Evolutionary conservation across 2,329 filamentous ascomycete genomes (phyloP), one percentile per base, ranked within the genome.

Genomic region (Lomentospora prolificans): DNA sequence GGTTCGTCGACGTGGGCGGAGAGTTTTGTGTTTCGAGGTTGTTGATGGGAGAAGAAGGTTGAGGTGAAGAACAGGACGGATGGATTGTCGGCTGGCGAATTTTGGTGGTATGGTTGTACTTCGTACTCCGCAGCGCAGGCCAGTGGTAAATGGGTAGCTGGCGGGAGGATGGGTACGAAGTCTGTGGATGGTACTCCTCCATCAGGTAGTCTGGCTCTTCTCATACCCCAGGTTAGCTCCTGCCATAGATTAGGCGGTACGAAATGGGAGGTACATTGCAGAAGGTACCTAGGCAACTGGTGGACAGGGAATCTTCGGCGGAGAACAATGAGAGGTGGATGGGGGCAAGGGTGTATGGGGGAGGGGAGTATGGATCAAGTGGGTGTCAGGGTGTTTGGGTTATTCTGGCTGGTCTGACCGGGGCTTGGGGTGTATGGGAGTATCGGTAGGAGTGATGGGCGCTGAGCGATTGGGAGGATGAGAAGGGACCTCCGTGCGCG

Each of bases 21-120:
- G 48, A 17, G 12, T 25, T 51, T 28, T n/a, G 50, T 27, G 33
- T 36, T 48, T 55, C 53, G 53, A 50, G 39, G 27, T 48, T 55
- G 53, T 33, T 55, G 52, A 54, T 31, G 52, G 24, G 36, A 28
- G 27, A 33, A 50, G 27, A 55, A 48, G 51, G 41, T 28, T 55
- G 41, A 50, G 53, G 53, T 55, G 53, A 55, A 55, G 53, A 36
- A 48, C 25, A 50, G 53, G 41, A 33, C n/a, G 53, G 53, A 41
- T 50, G 53, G 53, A 55, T 55, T 55, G 27, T 19, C 25, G 41
- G 41, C 41, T 55, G 53, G 53, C 53, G 53, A 55, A 55, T 55
- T 55, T 55, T 55, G 52, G 52, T 54, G 52, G 52, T 44, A 27
- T 55, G 53, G 36, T 48, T 48, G 39, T 31, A 39, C 39, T 50